Evolutionary conservation across 129 eudicot genomes (phyloP), one percentile per base, ranked within the genome.

Genomic region (Arctium minus): DNA sequence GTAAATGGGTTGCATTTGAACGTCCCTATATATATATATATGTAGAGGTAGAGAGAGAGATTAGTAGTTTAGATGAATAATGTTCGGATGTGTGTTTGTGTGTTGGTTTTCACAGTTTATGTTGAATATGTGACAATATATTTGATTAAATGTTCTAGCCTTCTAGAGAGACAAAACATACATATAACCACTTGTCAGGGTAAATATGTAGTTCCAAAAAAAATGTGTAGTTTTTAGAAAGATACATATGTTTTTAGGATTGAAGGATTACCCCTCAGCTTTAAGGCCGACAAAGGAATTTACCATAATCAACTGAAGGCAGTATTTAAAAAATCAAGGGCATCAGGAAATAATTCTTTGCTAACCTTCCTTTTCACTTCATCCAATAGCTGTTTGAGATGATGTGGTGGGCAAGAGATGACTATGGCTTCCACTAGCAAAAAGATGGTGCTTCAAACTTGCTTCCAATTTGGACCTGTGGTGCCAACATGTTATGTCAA

Each of bases 401-500:
- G 18, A 72, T 82, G 60, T 35, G 76, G 72, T 81, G 76, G 74
- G 62, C 27, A 65, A 82, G 73, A 81, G 53, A 78, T 76, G 81
- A 77, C 53, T 74, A 27, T 75, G 73, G 81, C 84, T 84, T 79
- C 86, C 83, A 84, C 86, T 60, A 77, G 46, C 82, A 77, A 70
- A 83, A 83, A 76, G 81, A 15, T 77, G 82, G 64, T 83, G 64
- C 82, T 68, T 70, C 72, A 82, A 88, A 85, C 76, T 86, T 83
- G 50, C 60, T 60, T 83, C 81, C 79, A 79, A 77, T 79, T 35
- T 79, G 86, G 67, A 85, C 83, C 79, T 13, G 77, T 62, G 77
- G 69, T 78, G 65, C 74, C 82, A 72, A 86, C 86, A 86, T 89
- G 60, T 74, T 62, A 46, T 70, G 82, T 74, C 88, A 84, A 81